Conservation (phyloP, 768 basidiomycete genomes). For the Leucosporidium yakuticum region DNA sequence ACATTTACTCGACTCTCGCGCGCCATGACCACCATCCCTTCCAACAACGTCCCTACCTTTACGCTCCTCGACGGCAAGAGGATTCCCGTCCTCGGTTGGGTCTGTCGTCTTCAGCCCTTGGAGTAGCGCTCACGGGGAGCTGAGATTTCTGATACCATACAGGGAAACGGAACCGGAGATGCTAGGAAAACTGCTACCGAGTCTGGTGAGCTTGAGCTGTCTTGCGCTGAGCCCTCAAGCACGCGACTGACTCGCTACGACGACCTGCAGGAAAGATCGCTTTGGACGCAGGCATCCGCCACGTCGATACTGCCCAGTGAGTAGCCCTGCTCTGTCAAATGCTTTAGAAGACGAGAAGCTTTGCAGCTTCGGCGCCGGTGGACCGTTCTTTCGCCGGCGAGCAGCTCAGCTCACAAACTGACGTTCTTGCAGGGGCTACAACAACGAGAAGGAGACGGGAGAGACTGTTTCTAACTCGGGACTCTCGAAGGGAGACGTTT, state of each 20-base stretch:
- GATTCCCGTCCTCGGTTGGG: slow-evolving; percentile 43
- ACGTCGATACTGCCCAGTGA: slow-evolving; percentile 41
- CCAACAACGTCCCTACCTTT: slow-evolving; percentile 30
- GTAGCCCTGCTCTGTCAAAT: neutral
- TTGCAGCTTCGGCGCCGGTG: no score
- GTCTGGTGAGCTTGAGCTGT: slow-evolving; percentile 19
- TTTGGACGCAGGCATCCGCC: slow-evolving; percentile 37
- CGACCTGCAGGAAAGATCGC: slow-evolving; percentile 17
- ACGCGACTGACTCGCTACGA: no score
- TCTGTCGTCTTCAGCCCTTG: no score
- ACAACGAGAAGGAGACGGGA: slow-evolving; percentile 39
- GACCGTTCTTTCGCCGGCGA: no score
- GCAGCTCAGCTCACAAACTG: neutral
- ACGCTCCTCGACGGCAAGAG: slow-evolving; percentile 39
- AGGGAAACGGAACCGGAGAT: slow-evolving; percentile 36
- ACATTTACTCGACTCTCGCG: neutral
- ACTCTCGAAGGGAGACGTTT: slow-evolving; percentile 32
- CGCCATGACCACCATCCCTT: neutral
- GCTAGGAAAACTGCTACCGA: slow-evolving; percentile 32
- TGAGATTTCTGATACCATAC: no score
- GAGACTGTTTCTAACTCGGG: slow-evolving; percentile 28
- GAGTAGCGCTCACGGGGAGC: no score
- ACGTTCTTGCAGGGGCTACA: slow-evolving; percentile 14
- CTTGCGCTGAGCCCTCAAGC: neutral
- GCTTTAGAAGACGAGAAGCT: neutral